Evolutionary conservation across 805 yeast species (phyloP), one percentile per base, ranked within the genome.

Genomic region (Ogataea paradorogensis): DNA sequence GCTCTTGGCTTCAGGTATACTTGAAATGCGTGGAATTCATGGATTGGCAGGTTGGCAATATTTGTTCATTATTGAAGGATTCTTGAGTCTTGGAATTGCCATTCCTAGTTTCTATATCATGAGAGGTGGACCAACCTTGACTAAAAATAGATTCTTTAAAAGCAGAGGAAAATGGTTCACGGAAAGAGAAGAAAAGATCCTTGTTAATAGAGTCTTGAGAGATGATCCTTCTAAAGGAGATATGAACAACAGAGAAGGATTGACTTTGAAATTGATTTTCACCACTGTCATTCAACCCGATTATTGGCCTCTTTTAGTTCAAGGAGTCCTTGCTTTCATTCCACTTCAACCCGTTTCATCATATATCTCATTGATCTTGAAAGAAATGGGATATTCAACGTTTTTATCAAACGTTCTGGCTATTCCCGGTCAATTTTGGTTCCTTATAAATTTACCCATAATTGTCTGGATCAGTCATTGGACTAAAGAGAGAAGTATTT

Each of bases 51-150:
- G 83, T 18, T 82, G 88, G 88, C 67, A 73, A 40, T 82, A 81
- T 78, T 61, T 82, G 15, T 82, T 82, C 48, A 52, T 82, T n/a
- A 67, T 82, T 36, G 85, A 80, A 56, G 88, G 88, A 7, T 38
- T 70, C 4, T 50, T 80, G 32, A 79, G 87, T 3, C 58, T 79
- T 3, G 14, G 55, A 2, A 65, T 82, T 45, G 88, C 87, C 1
- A 57, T 63, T 36, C 48, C 60, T 34, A 31, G 59, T 7, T 48
- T 41, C n/a, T 49, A 56, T 27, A 38, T 58, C 5, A 60, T 61
- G 64, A 48, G 37, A 38, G 40, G 30, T 32, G 55, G 52, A 37
- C 38, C 56, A 38, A 27, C 37, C 22, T 13, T 48, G 49, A 50
- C 46, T 16, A 10, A 33, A 25, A 30, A 50, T 30, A 22, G 41